Evolutionary conservation across 78 protist species (phyloP).

Genomic region (Bigelowiella natans): DNA sequence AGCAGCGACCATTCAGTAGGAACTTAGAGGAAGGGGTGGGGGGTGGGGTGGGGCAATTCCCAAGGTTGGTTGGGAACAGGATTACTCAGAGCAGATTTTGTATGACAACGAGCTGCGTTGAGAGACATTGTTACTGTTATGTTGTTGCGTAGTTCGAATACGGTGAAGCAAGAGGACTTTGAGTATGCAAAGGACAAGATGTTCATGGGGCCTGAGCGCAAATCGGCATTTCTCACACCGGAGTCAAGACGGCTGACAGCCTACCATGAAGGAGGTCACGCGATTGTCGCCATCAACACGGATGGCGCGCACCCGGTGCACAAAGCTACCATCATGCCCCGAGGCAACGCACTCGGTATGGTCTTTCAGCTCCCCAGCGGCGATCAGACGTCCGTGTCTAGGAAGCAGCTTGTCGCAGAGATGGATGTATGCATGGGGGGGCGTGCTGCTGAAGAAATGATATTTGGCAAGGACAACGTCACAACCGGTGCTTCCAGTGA

Average conservation of each 20-base stretch:
- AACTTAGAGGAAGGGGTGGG: too few relatives aligned
- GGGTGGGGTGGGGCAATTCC: too few relatives aligned
- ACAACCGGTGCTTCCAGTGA: constrained; percentile 65
- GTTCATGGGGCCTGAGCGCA: constrained; percentile 71
- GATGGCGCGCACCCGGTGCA: constrained; percentile 64
- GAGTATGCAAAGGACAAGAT: constrained; percentile 75
- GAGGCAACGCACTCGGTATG: constrained; percentile 40
- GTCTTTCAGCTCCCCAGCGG: constrained; percentile 11
- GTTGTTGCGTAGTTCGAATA: background rate
- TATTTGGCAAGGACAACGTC: constrained; percentile 31
- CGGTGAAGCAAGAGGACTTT: constrained; percentile 30
- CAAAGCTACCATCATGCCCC: constrained; percentile 79
- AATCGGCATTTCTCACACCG: constrained; percentile 39
- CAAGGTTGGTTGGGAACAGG: too few relatives aligned
- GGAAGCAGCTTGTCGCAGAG: constrained; percentile 23
- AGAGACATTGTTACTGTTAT: background rate
- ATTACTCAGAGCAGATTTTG: too few relatives aligned
- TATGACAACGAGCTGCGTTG: too few relatives aligned
- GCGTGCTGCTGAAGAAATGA: constrained; percentile 39
- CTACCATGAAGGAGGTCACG: constrained; percentile 64
- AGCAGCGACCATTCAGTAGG: too few relatives aligned
- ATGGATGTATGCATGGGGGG: constrained; percentile 34
- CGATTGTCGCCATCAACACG: constrained; percentile 68
- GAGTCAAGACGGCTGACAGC: constrained; percentile 20
- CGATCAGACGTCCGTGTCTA: constrained; percentile 3